A percentile compares a stretch with the other conserved stretches of the same genome.
Evolutionary conservation across 345 rosid genomes (phyloP).

Genomic region (Excoecaria agallocha): DNA sequence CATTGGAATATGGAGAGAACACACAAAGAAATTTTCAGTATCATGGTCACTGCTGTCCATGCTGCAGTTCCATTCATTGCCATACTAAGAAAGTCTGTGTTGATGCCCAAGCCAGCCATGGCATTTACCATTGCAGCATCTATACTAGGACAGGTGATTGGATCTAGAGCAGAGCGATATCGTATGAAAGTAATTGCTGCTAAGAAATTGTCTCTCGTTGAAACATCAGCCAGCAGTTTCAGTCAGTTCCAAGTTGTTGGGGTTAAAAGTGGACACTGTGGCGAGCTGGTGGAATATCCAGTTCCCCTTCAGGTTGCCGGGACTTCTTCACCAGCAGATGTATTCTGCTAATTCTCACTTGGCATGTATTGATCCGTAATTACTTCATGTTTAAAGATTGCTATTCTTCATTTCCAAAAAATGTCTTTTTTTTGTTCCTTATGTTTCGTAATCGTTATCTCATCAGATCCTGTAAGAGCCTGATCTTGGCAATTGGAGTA

Average conservation of each 20-base stretch:
- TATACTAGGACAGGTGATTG: slow-evolving; percentile 82
- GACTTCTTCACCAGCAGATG: slow-evolving; percentile 34
- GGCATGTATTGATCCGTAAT: background rate
- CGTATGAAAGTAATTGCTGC: slow-evolving; percentile 57
- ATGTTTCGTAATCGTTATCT: background rate
- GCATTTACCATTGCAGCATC: slow-evolving; percentile 91
- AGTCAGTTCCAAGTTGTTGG: slow-evolving; percentile 24
- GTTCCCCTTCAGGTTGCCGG: slow-evolving; percentile 35
- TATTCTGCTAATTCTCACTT: slow-evolving; percentile 23
- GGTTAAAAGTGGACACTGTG: slow-evolving; percentile 32
- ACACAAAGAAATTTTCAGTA: slow-evolving; percentile 73
- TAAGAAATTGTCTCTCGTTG: slow-evolving; percentile 30
- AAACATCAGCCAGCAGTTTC: slow-evolving; percentile 14
- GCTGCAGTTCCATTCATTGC: slow-evolving; percentile 96
- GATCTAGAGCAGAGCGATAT: slow-evolving; percentile 91
- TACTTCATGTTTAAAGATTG: background rate
- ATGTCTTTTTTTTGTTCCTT: slow-evolving; percentile 8
- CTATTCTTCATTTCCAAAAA: background rate
- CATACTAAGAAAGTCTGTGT: slow-evolving; percentile 79
- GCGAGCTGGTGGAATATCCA: slow-evolving; percentile 35
- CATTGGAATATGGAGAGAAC: slow-evolving; percentile 92
- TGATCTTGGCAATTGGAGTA: slow-evolving; percentile 6
- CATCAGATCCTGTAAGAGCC: slow-evolving; percentile 2
- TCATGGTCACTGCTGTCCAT: slow-evolving; percentile 90
- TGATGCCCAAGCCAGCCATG: slow-evolving; percentile 98